Percentiles rank a stretch among this genome's conserved stretches.
phyloP scores from a whole-genome alignment of 2,329 filamentous ascomycete species.

The Exophiala viscosa region DNA sequence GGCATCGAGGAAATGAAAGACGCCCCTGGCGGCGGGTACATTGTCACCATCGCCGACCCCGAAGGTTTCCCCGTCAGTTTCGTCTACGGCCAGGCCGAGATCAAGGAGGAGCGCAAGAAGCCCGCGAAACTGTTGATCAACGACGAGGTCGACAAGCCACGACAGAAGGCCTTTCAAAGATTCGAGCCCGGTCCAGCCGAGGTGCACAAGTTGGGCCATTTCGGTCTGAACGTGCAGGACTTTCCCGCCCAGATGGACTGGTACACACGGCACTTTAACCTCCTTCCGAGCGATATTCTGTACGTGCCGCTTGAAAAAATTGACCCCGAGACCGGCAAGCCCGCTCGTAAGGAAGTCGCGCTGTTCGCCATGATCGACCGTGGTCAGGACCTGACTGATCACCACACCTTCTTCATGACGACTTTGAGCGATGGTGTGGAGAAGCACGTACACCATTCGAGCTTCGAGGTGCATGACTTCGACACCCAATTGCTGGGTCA shows the following conservation, averaged over 20 bases:
- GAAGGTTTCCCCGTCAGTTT: constrained; percentile 31
- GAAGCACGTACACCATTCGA: constrained; percentile 64
- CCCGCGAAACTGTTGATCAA: constrained; percentile 36
- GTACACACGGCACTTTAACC: constrained; percentile 48
- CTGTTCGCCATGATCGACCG: constrained; percentile 52
- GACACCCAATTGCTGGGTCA: constrained; percentile 68
- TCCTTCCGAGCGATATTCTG: constrained; percentile 46
- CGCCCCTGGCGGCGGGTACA: constrained; percentile 28
- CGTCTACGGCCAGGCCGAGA: constrained; percentile 25
- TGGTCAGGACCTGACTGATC: constrained; percentile 46
- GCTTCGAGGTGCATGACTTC: constrained; percentile 69
- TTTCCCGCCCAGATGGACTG: constrained; percentile 39
- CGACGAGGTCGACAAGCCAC: constrained; percentile 37
- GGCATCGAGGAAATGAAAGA: constrained; percentile 27
- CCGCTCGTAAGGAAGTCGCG: constrained; percentile 33
- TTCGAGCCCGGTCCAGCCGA: constrained; percentile 48
- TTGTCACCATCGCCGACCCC: constrained; percentile 28
- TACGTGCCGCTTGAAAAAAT: constrained; percentile 32
- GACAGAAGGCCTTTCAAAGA: constrained; percentile 39
- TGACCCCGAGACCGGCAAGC: constrained; percentile 13
- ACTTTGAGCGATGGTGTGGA: constrained; percentile 22
- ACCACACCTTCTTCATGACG: constrained; percentile 52
- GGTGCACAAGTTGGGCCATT: constrained; percentile 51
- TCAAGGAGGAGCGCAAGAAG: constrained; percentile 19
- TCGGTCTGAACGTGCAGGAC: constrained; percentile 40